phyloP scores from a whole-genome alignment of 345 rosid genomes.

The Eucalyptus polyanthemos region DNA sequence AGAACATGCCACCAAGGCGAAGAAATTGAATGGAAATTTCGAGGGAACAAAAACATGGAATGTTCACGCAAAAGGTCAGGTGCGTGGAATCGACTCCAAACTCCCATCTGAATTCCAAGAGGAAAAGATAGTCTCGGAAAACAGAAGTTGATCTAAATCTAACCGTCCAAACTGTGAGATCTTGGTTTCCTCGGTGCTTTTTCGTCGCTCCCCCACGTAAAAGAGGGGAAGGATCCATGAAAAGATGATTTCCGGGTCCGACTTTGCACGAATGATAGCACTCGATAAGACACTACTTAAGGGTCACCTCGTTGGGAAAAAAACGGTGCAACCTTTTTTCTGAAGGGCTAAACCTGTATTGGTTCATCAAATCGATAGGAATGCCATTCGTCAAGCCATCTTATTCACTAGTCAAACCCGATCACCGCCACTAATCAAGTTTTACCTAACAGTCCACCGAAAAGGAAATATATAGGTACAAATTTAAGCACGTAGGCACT shows the following conservation, averaged over 20 bases:
- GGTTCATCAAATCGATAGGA: too few species aligned
- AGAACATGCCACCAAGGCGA: background rate
- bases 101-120: background rate
- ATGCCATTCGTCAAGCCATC: too few species aligned
- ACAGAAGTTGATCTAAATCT: background rate
- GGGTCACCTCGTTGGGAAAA: background rate
- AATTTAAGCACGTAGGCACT: background rate
- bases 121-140: background rate
- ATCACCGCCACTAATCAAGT: background rate
- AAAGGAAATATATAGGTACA: background rate
- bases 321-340: background rate
- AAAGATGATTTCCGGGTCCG: background rate
- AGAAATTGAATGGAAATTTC: background rate
- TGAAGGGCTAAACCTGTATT: background rate
- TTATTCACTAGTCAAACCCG: too few species aligned
- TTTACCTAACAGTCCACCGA: background rate
- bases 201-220: background rate
- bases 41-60: background rate
- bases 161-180: background rate
- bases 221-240: background rate
- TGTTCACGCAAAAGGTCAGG: background rate
- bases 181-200: background rate
- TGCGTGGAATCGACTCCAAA: background rate
- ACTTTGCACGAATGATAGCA: background rate
- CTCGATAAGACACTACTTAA: background rate